These are phyloP conservation scores for Sporodiniella umbellata DNA, from an alignment of 371 early-diverging fungal genomes.

Conservation along the genomic window DNA sequence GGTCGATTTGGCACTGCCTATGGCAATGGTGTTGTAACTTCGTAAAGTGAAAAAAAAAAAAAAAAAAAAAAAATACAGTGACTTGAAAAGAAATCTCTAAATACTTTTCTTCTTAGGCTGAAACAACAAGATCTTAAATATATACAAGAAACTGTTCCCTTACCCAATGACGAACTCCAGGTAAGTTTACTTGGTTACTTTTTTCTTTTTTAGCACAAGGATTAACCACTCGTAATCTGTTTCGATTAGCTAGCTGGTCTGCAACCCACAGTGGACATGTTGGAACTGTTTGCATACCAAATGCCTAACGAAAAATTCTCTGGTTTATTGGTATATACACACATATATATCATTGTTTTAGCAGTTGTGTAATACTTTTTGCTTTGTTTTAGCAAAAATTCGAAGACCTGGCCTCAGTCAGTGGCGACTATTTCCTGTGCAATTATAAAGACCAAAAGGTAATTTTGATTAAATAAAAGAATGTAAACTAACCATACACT, in stretches of 20 bases:
- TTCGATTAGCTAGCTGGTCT: slow-evolving; percentile 70
- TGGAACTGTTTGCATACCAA: slow-evolving; percentile 75
- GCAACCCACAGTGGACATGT: slow-evolving; percentile 75
- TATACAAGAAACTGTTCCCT: slow-evolving; percentile 28
- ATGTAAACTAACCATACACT: background rate
- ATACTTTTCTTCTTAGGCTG: slow-evolving; percentile 7
- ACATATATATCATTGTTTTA: too few relatives aligned
- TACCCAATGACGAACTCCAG: slow-evolving; percentile 28
- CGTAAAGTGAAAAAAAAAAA: too few relatives aligned
- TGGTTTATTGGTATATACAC: slow-evolving; percentile 55
- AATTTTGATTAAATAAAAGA: background rate
- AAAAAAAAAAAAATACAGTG: too few relatives aligned
- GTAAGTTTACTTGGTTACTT: too few relatives aligned
- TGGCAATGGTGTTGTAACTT: slow-evolving; percentile 64
- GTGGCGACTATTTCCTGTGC: slow-evolving; percentile 75
- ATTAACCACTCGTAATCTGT: too few relatives aligned
- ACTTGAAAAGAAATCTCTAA: too few relatives aligned
- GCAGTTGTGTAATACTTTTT: slow-evolving; percentile 9
- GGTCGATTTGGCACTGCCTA: slow-evolving; percentile 81
- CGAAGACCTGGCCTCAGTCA: slow-evolving; percentile 64
- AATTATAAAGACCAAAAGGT: slow-evolving; percentile 66
- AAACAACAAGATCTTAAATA: slow-evolving; percentile 23
- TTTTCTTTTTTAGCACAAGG: too few relatives aligned
- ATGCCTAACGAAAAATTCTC: slow-evolving; percentile 67
- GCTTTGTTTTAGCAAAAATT: slow-evolving; percentile 51